These are phyloP conservation scores for Boletellus emodensis DNA, from an alignment of 768 basidiomycete genomes.

Conservation along the genomic window DNA sequence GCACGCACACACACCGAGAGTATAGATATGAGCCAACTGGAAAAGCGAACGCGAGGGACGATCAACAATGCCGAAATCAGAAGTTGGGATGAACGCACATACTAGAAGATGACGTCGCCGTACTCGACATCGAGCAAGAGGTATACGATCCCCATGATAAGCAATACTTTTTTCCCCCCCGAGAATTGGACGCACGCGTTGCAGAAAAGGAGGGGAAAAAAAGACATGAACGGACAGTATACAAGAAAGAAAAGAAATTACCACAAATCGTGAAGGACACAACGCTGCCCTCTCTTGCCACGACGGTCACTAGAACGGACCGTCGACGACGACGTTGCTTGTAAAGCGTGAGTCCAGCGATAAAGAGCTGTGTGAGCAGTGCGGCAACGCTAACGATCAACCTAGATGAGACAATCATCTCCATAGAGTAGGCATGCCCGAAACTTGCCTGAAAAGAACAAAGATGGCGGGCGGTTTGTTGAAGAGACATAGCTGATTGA, in stretches of 20 bases:
- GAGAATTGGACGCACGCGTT: too few species aligned
- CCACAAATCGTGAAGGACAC: slow-evolving; percentile 1
- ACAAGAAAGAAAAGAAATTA: background rate
- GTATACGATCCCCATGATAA: slow-evolving; percentile 1
- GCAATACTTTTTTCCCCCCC: background rate
- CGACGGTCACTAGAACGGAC: background rate
- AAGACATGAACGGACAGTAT: background rate
- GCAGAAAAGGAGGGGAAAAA: too few species aligned
- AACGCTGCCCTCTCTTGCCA: slow-evolving; percentile 2
- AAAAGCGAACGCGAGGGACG: background rate
- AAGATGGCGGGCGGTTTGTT: background rate
- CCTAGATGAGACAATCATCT: background rate
- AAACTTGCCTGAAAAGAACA: slow-evolving; percentile 8
- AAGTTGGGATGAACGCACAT: background rate
- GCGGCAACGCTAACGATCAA: background rate
- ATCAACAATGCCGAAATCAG: background rate
- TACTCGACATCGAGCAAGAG: slow-evolving; percentile 4
- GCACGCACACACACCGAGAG: slow-evolving; percentile 8
- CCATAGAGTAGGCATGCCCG: background rate
- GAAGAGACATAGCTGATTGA: slow-evolving; percentile 8
- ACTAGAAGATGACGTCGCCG: slow-evolving; percentile 12
- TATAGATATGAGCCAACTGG: slow-evolving; percentile 5
- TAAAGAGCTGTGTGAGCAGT: background rate
- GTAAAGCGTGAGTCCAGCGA: slow-evolving; percentile 4
- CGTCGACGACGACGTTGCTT: background rate